Conservation (phyloP, 768 basidiomycete species). For the Stropharia rugosoannulata region DNA sequence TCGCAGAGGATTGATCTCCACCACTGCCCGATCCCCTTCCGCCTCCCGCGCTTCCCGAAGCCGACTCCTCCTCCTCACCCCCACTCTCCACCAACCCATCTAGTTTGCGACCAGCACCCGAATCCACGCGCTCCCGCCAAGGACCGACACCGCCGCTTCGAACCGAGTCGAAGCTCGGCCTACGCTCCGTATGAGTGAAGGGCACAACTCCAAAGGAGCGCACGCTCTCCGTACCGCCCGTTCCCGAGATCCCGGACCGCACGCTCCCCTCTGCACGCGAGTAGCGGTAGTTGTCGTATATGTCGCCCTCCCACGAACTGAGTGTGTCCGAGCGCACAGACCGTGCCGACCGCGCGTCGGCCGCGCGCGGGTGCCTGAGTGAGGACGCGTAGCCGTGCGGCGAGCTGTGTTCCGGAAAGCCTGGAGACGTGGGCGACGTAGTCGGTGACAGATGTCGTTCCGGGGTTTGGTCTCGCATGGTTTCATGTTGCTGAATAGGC, state of each 20-base stretch:
- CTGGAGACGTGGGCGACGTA: constrained; percentile 14
- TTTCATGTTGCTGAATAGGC: not conserved
- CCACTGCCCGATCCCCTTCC: not conserved
- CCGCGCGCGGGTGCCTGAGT: constrained; percentile 13
- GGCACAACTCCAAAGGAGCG: not conserved
- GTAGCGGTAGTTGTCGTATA: constrained; percentile 81
- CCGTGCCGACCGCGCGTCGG: constrained; percentile 6
- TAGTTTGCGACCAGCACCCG: not conserved
- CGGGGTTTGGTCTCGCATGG: not conserved
- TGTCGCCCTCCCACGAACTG: constrained; percentile 65
- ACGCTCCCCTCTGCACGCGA: constrained; percentile 41
- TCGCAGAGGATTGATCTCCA: not conserved
- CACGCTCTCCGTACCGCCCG: not conserved
- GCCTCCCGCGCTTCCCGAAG: not conserved
- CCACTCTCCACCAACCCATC: not conserved
- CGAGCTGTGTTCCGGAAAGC: not conserved
- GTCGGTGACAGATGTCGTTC: constrained; percentile 1
- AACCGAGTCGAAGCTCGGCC: constrained; percentile 5
- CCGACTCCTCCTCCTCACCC: not conserved
- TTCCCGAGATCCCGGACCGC: not conserved
- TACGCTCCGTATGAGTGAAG: not conserved
- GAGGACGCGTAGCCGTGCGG: constrained; percentile 10
- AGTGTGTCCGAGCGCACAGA: constrained; percentile 19
- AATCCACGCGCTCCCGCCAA: constrained; percentile 1
- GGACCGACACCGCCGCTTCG: not conserved